Percentiles rank a stretch among this genome's conserved stretches.
Evolutionary conservation across 2,329 filamentous ascomycete species (phyloP).

Genomic region (Trichophyton mentagrophytes): DNA sequence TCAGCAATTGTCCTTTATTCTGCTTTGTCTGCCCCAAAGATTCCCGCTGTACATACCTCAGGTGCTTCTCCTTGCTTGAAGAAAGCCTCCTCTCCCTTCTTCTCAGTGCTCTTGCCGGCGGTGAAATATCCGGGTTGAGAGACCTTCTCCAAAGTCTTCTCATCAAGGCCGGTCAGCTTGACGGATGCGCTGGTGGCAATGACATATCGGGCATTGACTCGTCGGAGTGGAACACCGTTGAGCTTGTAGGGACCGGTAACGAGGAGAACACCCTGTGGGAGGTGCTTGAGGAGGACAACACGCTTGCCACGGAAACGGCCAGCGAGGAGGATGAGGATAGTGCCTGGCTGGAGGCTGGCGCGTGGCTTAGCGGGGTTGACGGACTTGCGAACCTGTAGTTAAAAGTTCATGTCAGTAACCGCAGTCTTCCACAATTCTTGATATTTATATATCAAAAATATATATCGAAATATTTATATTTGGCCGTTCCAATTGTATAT

Average conservation of each 20-base stretch:
- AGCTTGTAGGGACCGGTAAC: constrained; percentile 99
- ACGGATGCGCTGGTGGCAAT: constrained; percentile 38
- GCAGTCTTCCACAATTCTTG: neutral
- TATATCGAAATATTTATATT: neutral
- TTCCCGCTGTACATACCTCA: constrained; percentile 53
- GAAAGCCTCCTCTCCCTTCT: constrained; percentile 98
- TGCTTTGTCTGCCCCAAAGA: neutral
- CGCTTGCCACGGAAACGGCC: constrained; percentile 99
- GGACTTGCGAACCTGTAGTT: constrained; percentile 76
- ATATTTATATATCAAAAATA: neutral
- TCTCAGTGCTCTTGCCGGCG: constrained; percentile 75
- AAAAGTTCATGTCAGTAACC: constrained; percentile 5
- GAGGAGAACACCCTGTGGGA: constrained; percentile 94
- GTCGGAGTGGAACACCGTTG: constrained; percentile 95
- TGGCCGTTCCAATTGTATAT: neutral
- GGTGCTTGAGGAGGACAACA: constrained; percentile 95
- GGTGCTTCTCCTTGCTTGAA: constrained; percentile 98
- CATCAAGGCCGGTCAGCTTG: constrained; percentile 66
- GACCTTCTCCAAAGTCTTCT: constrained; percentile 62
- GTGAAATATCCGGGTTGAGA: constrained; percentile 89
- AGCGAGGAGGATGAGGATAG: constrained; percentile 96
- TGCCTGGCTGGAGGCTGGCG: constrained; percentile 80
- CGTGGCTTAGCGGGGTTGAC: constrained; percentile 78
- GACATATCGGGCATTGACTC: constrained; percentile 43
- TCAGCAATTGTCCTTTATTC: constrained; percentile 23